Conservation (phyloP, 2,329 filamentous ascomycete species). For the Penicillium verrucosum region DNA sequence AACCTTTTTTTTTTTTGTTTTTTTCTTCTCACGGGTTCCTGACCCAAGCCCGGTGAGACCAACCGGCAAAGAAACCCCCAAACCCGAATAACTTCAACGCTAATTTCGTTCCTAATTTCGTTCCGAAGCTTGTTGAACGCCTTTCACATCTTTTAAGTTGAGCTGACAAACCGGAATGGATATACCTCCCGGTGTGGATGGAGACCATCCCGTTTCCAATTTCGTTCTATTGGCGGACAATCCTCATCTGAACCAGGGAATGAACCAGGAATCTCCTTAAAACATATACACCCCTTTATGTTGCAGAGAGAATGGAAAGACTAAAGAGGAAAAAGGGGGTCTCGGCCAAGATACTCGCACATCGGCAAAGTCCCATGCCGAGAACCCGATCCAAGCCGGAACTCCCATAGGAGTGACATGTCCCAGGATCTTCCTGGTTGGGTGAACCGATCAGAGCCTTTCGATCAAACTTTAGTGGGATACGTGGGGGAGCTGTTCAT, state of each 20-base stretch:
- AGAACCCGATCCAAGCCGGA: conserved; percentile 15
- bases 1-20: neutral
- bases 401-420: neutral
- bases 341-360: neutral
- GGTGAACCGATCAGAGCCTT: neutral
- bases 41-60: neutral
- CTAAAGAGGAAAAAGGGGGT: neutral
- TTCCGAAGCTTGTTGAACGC: conserved; percentile 12
- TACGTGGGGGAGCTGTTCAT: conserved; percentile 9
- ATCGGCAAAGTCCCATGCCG: conserved; percentile 6
- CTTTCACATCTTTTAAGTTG: neutral
- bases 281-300: neutral
- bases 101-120: neutral
- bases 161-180: neutral
- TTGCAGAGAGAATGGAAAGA: neutral
- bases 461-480: conserved; percentile 17
- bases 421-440: conserved; percentile 8
- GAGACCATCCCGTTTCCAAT: neutral
- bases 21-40: neutral
- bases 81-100: neutral
- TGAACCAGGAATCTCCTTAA: neutral
- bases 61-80: neutral
- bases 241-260: neutral
- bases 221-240: neutral
- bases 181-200: neutral